Base-by-base conservation (phyloP, 2,329 filamentous ascomycete species). In the Fusarium sp. region DNA sequence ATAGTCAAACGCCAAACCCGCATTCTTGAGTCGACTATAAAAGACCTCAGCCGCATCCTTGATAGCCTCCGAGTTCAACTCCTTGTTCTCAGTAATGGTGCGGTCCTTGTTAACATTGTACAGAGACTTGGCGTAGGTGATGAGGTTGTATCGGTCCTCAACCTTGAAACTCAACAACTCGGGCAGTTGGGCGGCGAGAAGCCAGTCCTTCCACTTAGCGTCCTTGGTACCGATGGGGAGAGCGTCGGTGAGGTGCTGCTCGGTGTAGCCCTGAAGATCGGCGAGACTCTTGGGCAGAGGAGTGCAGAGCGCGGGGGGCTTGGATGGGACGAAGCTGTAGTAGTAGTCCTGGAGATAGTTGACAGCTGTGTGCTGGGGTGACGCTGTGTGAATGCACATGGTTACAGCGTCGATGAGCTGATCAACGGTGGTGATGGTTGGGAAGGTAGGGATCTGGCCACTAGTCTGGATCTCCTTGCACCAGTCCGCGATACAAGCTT, bases 321-420 rank as follows among this genome's bases (percentile, higher is more conserved):
- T 74, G 42, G 71, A 54, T 2, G 64, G 64, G 5, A 74, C 68
- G 10, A 74, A 74, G 43, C 64, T 69, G 54, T 72, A 74, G 61
- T 72, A 74, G 40, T 74, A 74, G 40, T 74, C 54, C 7, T 74
- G 72, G 5, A 74, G 58, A 9, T 69, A 74, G 21, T 74, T 74
- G n/a, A 74, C 72, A 0, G 71, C 71, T 0, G 67, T 74, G 12
- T 74, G 72, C 30, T 74, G 72, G 0, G 71, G 67, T 0, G 71
- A 74, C 2, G 72, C 67, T 3, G 58, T 74, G 50, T 74, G 71
- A 3, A 74, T 72, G 23, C 67, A 74, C 72, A 74, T 74, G 23
- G 72, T 74, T 3, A 69, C 72, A 0, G 71, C 72, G 2, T 74
- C 71, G 6, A 74, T 61, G 30, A 74, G 60, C n/a, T 74, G 60